Evolutionary conservation across 306 rosid genomes (phyloP), one percentile per base, ranked within the genome.

Genomic region (Coriaria nepalensis): DNA sequence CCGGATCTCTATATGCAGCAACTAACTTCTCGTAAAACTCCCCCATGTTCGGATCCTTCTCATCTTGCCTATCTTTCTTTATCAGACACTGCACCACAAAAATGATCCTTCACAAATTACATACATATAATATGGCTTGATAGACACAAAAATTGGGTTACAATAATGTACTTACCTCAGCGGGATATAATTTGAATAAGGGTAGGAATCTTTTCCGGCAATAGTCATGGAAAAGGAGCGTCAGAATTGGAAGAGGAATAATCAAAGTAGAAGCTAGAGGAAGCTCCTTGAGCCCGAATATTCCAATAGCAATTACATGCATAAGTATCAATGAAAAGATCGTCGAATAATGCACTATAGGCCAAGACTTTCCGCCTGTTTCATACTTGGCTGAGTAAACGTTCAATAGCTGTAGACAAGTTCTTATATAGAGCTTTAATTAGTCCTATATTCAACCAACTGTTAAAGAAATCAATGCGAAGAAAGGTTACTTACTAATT

Each of bases 301-400:
- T 49, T 15, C 96, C 96, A 64, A 86, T 77, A 12, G 78, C 83
- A 61, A 86, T 82, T 37, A 82, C 47, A 61, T 86, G 96, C 96
- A 86, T 86, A 47, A 86, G 70, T 40, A 77, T 45, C 74, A 86
- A 68, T 11, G 93, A 74, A 64, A 82, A 86, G 44, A 86, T 70
- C 35, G 79, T 79, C 10, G 93, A 79, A 38, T 41, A 10, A 61
- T 82, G 94, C 57, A 86, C 90, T 35, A 60, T 74, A 5, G 83
- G 77, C 96, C 96, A 86, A 66, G 69, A 72, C 69, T 58, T 65
- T 57, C 96, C 96, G 2, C 73, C 93, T 36, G 78, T 66, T 47
- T 86, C 86, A 40, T 62, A 82, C 68, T 74, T 77, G 35, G 78
- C 75, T 45, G 47, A 70, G 54, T 79, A 86, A 36, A 86, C 93